Conservation (phyloP, 768 basidiomycete species). For the Xerocomus potaroensis region DNA sequence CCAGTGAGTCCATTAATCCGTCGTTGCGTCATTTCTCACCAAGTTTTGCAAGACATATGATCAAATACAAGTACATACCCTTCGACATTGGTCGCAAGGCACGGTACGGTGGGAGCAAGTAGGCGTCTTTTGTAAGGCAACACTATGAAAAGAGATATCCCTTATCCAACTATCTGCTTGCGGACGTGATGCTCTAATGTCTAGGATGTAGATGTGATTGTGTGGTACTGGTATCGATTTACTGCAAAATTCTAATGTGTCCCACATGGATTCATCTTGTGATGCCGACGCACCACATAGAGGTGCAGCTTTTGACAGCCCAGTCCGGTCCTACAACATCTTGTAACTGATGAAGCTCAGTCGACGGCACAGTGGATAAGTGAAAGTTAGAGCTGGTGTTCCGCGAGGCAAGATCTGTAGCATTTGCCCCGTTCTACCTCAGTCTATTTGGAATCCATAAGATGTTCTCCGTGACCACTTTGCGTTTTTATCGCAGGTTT, state of each 20-base stretch:
- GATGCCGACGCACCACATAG: no score
- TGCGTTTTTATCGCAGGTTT: no score
- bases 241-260: slow-evolving; percentile 25
- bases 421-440: no score
- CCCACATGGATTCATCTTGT: slow-evolving; percentile 4
- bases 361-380: no score
- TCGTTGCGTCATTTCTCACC: slow-evolving; percentile 2
- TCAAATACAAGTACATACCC: slow-evolving; percentile 96
- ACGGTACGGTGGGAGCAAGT: slow-evolving; percentile 68
- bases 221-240: slow-evolving; percentile 26
- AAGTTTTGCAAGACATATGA: slow-evolving; percentile 76
- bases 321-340: no score
- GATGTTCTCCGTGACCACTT: no score
- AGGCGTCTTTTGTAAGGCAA: slow-evolving; percentile 3
- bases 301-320: no score
- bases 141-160: slow-evolving; percentile 5
- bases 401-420: no score
- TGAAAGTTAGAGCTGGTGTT: no score
- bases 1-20: slow-evolving; percentile 54
- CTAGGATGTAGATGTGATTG: slow-evolving; percentile 16
- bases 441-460: no score
- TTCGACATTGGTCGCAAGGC: slow-evolving; percentile 95
- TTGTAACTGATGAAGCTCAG: no score
- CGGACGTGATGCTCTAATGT: slow-evolving; percentile 11
- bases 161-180: slow-evolving; percentile 6